These are phyloP conservation scores for Colletotrichum tamarilloi DNA, from an alignment of 2,329 filamentous ascomycete genomes.

Conservation along the genomic window DNA sequence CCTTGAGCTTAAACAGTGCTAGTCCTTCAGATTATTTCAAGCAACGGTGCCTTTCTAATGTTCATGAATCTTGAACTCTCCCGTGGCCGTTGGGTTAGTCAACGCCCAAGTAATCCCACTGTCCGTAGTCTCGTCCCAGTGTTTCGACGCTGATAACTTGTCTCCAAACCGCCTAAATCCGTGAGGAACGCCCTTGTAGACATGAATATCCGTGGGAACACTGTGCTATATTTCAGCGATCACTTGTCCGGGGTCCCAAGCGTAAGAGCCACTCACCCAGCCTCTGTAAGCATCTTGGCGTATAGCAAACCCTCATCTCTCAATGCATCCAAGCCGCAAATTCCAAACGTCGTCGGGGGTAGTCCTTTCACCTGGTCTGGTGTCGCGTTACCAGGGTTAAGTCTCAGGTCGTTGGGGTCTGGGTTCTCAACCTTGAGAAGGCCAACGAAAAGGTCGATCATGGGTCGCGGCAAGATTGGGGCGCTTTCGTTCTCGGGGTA, in stretches of 20 bases:
- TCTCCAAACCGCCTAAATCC: conserved; percentile 55
- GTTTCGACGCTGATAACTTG: conserved; percentile 48
- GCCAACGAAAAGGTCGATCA: conserved; percentile 46
- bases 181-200: conserved; percentile 66
- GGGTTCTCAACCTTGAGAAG: conserved; percentile 42
- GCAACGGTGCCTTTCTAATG: background rate
- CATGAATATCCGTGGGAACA: conserved; percentile 58
- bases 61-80: conserved; percentile 37
- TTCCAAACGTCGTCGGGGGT: conserved; percentile 56
- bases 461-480: conserved; percentile 57
- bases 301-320: conserved; percentile 62
- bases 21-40: background rate
- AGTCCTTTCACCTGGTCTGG: conserved; percentile 50
- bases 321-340: conserved; percentile 59
- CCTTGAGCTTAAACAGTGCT: background rate
- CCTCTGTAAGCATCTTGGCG: conserved; percentile 54
- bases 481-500: conserved; percentile 58
- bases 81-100: conserved; percentile 45
- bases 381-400: conserved; percentile 51
- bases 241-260: too few relatives aligned
- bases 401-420: conserved; percentile 44
- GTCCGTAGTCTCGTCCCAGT: conserved; percentile 56
- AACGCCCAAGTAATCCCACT: conserved; percentile 56
- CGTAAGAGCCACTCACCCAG: conserved; percentile 48
- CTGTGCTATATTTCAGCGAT: conserved; percentile 39